Evolutionary conservation across 1,284 basidiomycete species (phyloP), one percentile per base, ranked within the genome.

Genomic region (Malassezia slooffiae): DNA sequence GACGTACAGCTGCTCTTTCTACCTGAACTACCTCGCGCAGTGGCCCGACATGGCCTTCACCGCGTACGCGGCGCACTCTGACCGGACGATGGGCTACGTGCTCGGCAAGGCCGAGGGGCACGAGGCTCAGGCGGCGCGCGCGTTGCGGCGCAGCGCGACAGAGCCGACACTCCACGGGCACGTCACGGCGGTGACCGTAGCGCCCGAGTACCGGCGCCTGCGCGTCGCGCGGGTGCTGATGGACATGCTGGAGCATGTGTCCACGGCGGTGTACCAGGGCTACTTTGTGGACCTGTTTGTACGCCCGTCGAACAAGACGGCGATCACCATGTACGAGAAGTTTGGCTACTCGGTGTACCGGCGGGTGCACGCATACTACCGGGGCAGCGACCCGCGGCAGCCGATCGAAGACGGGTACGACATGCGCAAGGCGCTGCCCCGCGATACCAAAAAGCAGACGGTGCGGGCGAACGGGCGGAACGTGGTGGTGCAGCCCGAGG

Each of bases 211-310:
- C 70, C 82, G 88, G 28, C 80, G 85, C 3, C 76, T 91, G 2
- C 78, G 79, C 1, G 78, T 91, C 39, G 87, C 83, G 0, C 79
- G 79, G 52, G 80, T 78, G 63, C 80, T 91, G 78, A 85, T 88
- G 77, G 68, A 74, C 45, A 74, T 83, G 40, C 79, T 91, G 37
- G 87, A 91, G 70, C 75, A 77, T 53, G 80, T 85, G 5, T 87
- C 84, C 0, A 80, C 86, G 41, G 44, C 53, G 5, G 53, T 66
- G 19, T 60, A 68, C 44, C 29, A 78, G 48, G 84, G 79, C 4
- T 83, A 77, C 74, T 91, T 90, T 60, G 85, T 91, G 35, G 87
- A 91, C 71, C 76, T 91, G 15, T 91, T 86, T 67, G 88, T 90
- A 37, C 79, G 87, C 42, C 84, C 83, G 55, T 79, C 80, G 52